Percentiles rank a stretch among this genome's conserved stretches.
phyloP scores from a whole-genome alignment of 352 stramenopile species.

The Globisporangium acanthophoron region DNA sequence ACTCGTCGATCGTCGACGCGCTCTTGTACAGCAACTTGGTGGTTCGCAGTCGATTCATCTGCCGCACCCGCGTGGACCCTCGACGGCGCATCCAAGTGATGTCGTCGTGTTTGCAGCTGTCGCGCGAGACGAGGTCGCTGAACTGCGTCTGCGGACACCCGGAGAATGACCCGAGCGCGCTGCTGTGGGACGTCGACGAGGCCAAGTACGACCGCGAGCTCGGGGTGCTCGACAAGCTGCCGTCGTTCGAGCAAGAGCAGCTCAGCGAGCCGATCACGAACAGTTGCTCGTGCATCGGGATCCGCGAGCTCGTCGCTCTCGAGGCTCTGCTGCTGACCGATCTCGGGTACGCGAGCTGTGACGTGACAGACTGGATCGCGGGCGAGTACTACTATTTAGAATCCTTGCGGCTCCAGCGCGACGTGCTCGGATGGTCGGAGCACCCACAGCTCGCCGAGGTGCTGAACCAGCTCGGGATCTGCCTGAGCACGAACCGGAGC shows the following conservation, averaged over 20 bases:
- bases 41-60: constrained; percentile 75
- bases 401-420: constrained; percentile 66
- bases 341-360: constrained; percentile 69
- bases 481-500: constrained; percentile 63
- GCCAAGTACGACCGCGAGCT: constrained; percentile 68
- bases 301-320: constrained; percentile 66
- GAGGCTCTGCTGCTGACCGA: constrained; percentile 73
- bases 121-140: constrained; percentile 55
- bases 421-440: constrained; percentile 69
- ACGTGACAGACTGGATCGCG: constrained; percentile 73
- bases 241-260: constrained; percentile 56
- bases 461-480: constrained; percentile 77
- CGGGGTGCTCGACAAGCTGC: constrained; percentile 47
- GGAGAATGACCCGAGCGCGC: constrained; percentile 60
- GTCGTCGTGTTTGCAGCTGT: constrained; percentile 67
- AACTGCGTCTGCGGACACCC: constrained; percentile 63
- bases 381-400: constrained; percentile 76
- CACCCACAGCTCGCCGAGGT: constrained; percentile 77
- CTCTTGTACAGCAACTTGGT: constrained; percentile 79
- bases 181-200: constrained; percentile 74
- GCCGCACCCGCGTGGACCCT: constrained; percentile 68
- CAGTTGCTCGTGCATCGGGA: constrained; percentile 59
- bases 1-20: constrained; percentile 71
- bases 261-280: constrained; percentile 16
- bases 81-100: constrained; percentile 62